Evolutionary conservation across 2,329 filamentous ascomycete genomes (phyloP), one percentile per base, ranked within the genome.

Genomic region (Diaporthe sp.): DNA sequence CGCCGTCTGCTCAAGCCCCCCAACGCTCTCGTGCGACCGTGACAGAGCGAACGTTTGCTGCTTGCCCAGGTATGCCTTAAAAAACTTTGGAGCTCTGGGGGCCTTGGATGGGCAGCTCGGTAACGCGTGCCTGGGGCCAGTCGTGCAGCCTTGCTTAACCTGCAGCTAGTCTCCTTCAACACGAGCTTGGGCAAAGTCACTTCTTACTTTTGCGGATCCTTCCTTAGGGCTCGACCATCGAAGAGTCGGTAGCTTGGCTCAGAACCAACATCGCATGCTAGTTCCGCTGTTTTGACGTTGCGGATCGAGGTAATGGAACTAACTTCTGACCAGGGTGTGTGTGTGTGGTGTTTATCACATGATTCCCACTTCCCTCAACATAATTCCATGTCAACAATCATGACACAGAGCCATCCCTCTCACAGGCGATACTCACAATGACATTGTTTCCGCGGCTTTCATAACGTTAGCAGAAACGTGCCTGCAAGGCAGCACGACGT

Each of bases 111-210:
- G 4, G 30, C 22, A 47, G 13, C 64, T 68, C 30, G 33, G 47
- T 47, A 68, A 38, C 47, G 33, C 45, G 73, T 72, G 55, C 71
- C 64, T 75, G 50, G 33, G 38, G 33, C 40, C 40, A 60, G 15
- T 45, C n/a, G 70, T 68, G 52, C 60, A 71, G 74, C 71, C 71
- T 75, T 71, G 67, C 64, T 58, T 67, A 22, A 52, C 42, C 74
- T 74, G 74, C 74, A 67, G 66, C 66, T 75, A 74, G 66, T 66
- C 67, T 50, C 54, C 35, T 50, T 67, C 66, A 75, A 75, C 74
- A 75, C 71, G 74, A 74, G 74, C 57, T 74, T 68, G 73, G 40
- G 57, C 38, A 67, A 58, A 58, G 64, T 67, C 71, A 73, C 25
- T 33, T 70, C 45, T 69, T 55, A n/a, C 54, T 64, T 68, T 73